A percentile compares a stretch with the other conserved stretches of the same genome.
Conservation (phyloP, 106 monocot genomes). For the Allium cepa region DNA sequence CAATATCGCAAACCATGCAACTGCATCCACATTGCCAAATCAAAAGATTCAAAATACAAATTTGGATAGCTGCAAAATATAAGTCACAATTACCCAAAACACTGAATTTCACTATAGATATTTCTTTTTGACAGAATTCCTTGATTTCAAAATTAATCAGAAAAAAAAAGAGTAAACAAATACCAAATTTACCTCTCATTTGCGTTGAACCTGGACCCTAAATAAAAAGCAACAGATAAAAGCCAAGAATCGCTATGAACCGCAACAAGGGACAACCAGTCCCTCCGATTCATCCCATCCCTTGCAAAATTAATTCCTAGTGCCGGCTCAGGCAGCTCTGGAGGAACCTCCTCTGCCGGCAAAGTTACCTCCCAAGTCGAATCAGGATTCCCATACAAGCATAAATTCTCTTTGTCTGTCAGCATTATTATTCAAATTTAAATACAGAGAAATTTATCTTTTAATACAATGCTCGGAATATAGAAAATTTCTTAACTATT, state of each 20-base stretch:
- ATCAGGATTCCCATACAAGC: conserved; percentile 79
- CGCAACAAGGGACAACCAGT: conserved; percentile 92
- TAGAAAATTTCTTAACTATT: conserved; percentile 3
- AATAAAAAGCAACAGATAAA: conserved; percentile 82
- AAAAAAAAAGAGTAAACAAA: no score
- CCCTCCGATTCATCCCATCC: conserved; percentile 89
- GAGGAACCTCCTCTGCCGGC: conserved; percentile 97
- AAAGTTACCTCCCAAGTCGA: conserved; percentile 75
- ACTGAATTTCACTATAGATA: no score
- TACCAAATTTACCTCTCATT: conserved; percentile 70
- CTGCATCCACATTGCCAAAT: no score
- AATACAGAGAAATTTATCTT: no score
- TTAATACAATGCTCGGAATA: neutral
- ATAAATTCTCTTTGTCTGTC: conserved; percentile 87
- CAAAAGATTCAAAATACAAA: no score
- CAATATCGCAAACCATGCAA: no score
- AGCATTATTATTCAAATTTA: no score
- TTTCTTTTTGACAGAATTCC: no score
- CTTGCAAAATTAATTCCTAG: conserved; percentile 95
- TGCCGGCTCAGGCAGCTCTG: conserved; percentile 95
- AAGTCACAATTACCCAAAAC: no score
- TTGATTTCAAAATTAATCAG: no score
- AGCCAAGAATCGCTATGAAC: conserved; percentile 97
- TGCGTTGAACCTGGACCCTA: conserved; percentile 71
- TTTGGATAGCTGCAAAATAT: no score